Evolutionary conservation across 2,329 filamentous ascomycete genomes (phyloP).

Genomic region (Aschersonia sp.): DNA sequence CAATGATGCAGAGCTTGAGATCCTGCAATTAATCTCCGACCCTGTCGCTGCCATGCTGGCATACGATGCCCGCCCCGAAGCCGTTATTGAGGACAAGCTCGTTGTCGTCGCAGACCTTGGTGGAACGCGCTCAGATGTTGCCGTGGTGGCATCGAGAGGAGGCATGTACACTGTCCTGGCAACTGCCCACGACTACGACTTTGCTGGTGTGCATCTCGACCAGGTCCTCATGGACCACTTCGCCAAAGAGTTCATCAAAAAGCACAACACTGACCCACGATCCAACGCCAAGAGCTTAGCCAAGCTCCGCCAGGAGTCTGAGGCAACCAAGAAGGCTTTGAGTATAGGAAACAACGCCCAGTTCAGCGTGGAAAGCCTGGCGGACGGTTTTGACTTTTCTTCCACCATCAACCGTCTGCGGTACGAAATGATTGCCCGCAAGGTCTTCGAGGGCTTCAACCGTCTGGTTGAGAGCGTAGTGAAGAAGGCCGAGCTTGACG

Average conservation of each 20-base stretch:
- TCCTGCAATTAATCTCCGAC: constrained; percentile 87
- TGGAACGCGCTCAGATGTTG: constrained; percentile 81
- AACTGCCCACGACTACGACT: constrained; percentile 90
- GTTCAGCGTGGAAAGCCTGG: constrained; percentile 85
- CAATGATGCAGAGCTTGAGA: constrained; percentile 67
- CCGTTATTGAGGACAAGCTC: constrained; percentile 67
- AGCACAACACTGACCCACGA: constrained; percentile 80
- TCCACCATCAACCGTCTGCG: constrained; percentile 85
- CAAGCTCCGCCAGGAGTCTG: constrained; percentile 84
- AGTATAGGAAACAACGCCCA: constrained; percentile 77
- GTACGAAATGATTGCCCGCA: constrained; percentile 78
- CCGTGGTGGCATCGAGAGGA: constrained; percentile 78
- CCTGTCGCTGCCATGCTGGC: constrained; percentile 79
- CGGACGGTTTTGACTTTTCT: constrained; percentile 80
- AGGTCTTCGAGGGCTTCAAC: constrained; percentile 80
- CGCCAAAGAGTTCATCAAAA: constrained; percentile 97
- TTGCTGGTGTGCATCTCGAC: constrained; percentile 75
- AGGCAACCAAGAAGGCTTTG: constrained; percentile 83
- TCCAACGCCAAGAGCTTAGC: constrained; percentile 69
- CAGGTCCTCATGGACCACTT: constrained; percentile 90
- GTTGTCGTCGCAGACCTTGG: constrained; percentile 87
- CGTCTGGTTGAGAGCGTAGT: constrained; percentile 71
- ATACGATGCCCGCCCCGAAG: constrained; percentile 75
- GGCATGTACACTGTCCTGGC: constrained; percentile 95
- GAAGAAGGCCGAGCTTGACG: constrained; percentile 83